These are phyloP conservation scores for Ogataea chonburiensis DNA, from an alignment of 805 yeast genomes.

Conservation along the genomic window DNA sequence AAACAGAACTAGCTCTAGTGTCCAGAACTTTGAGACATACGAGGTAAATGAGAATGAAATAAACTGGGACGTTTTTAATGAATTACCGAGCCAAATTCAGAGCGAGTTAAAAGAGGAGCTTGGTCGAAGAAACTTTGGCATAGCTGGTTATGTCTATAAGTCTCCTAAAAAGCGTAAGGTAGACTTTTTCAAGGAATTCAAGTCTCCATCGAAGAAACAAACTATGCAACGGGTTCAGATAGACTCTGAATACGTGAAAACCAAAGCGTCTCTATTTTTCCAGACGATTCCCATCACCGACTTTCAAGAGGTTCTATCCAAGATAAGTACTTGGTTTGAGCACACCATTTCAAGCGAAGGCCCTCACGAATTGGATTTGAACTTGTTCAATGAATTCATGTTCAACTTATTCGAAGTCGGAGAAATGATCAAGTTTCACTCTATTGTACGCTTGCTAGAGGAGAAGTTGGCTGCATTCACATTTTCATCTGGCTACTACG, in stretches of 20 bases:
- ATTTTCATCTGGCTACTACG: slow-evolving; percentile 11
- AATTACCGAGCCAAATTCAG: slow-evolving; percentile 65
- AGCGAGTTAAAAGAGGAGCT: slow-evolving; percentile 58
- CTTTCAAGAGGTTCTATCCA: slow-evolving; percentile 14
- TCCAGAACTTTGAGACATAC: not conserved
- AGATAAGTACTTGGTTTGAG: slow-evolving; percentile 27
- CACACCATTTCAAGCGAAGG: slow-evolving; percentile 22
- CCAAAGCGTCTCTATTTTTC: slow-evolving; percentile 18
- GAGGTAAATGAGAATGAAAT: slow-evolving; percentile 33
- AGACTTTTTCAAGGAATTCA: slow-evolving; percentile 12
- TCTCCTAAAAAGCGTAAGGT: slow-evolving; percentile 24
- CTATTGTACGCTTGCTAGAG: slow-evolving; percentile 20
- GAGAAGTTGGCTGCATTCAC: slow-evolving; percentile 11
- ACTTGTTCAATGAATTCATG: slow-evolving; percentile 31
- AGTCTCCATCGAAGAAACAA: slow-evolving; percentile 11
- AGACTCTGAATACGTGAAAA: slow-evolving; percentile 10
- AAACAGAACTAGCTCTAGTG: too few relatives aligned
- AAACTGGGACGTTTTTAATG: slow-evolving; percentile 63
- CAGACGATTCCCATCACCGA: slow-evolving; percentile 25
- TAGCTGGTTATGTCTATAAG: slow-evolving; percentile 14
- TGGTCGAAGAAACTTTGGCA: slow-evolving; percentile 35
- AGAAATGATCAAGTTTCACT: slow-evolving; percentile 21
- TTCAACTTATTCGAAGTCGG: slow-evolving; percentile 23
- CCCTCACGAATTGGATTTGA: slow-evolving; percentile 28
- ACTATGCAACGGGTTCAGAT: slow-evolving; percentile 7